These are phyloP conservation scores for Eucalyptus cloeziana DNA, from an alignment of 345 rosid species.

Conservation along the genomic window DNA sequence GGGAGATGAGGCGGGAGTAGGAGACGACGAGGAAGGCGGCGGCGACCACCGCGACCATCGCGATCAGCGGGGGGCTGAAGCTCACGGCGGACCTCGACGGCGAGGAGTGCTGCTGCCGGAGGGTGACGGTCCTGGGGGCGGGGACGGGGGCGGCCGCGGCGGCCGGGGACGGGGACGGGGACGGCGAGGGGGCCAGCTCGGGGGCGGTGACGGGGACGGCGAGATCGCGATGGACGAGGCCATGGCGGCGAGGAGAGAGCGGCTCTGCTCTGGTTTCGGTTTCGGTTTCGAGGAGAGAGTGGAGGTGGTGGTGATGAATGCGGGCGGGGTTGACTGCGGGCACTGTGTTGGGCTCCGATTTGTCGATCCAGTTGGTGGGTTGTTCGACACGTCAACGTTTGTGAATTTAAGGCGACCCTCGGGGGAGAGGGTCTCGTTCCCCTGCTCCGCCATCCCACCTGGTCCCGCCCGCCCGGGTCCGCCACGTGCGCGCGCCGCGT, in stretches of 20 bases:
- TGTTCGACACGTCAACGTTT: conserved; percentile 24
- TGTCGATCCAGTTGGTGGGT: conserved; percentile 5
- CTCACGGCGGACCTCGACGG: conserved; percentile 36
- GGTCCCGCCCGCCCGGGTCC: neutral
- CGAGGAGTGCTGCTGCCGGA: neutral
- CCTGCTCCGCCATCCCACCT: neutral
- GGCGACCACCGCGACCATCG: conserved; percentile 79
- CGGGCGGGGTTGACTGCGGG: neutral
- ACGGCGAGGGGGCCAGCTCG: neutral
- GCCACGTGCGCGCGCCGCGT: neutral
- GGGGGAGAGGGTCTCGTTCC: neutral
- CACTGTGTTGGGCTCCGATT: neutral
- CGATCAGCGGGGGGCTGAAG: conserved; percentile 90
- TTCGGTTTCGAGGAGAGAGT: neutral
- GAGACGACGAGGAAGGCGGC: conserved; percentile 66
- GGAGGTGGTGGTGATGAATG: neutral
- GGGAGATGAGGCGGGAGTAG: conserved; percentile 77
- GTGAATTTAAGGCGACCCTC: conserved; percentile 25
- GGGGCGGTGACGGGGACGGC: neutral
- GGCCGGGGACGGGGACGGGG: neutral
- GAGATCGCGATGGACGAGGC: neutral
- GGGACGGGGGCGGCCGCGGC: neutral
- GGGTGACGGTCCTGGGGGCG: conserved; percentile 2
- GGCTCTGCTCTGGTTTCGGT: neutral
- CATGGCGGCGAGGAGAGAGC: neutral